Base-by-base conservation (phyloP, 345 rosid genomes). In the Murraya koenigii region DNA sequence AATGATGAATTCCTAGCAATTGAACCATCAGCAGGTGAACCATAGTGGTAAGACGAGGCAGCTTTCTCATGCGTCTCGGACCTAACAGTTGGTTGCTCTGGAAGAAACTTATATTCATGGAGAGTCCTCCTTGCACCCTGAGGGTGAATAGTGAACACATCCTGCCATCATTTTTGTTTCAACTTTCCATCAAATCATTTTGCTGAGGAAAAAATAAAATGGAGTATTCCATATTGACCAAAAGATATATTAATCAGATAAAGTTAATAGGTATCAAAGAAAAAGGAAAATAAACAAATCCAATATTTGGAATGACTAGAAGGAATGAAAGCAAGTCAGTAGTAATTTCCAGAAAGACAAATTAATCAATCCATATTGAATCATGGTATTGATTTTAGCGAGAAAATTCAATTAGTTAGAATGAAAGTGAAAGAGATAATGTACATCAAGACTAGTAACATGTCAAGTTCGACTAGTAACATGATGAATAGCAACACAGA, bases 71-170 rank as follows among this genome's bases (percentile, higher is more conserved):
- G 78, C 72, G 78, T 82, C 68, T 94, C 92, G 58, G 85, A 74
- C 82, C 90, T 83, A 66, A 88, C 88, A 79, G 91, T 89, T 68
- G 97, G 97, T 81, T 86, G 85, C 87, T 91, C 93, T 0, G 94
- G 98, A 82, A 95, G 90, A 80, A 95, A 95, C 85, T 93, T 97
- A 77, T 95, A 93, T 74, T 95, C 97, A 75, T 86, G 97, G 70
- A 93, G 83, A 7, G 92, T 79, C 83, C 92, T 88, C 69, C 78
- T 82, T 62, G 81, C 17, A 41, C 83, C 89, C 93, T 89, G 84
- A 71, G 70, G 73, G 75, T 59, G 47, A 77, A 80, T 36, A 32
- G 25, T 62, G 76, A 49, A 75, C 8, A 41, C 36, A 76, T 66
- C 74, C 62, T 28, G 72, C 68, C 71, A 75, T 55, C 33, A 65